Percentiles rank a stretch among this genome's conserved stretches.
These are phyloP conservation scores for Lagenidium sp. DNA, from an alignment of 352 stramenopile species.

Conservation along the genomic window DNA sequence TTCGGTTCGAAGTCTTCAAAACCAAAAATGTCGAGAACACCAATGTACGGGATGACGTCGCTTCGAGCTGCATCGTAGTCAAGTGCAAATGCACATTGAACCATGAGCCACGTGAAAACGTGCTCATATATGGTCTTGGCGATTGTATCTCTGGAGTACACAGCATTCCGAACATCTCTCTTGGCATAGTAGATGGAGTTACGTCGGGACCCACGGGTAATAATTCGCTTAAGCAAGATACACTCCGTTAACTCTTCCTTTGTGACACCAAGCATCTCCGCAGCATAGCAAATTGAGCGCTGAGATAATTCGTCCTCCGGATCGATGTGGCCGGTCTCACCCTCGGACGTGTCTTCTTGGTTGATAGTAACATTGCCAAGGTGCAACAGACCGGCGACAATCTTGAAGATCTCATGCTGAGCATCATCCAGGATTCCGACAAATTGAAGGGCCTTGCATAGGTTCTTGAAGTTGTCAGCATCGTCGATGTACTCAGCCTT, in stretches of 20 bases:
- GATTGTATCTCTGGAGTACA: conserved; percentile 83
- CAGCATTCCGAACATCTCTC: conserved; percentile 52
- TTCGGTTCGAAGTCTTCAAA: conserved; percentile 88
- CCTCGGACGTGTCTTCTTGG: conserved; percentile 61
- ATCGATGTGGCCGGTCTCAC: conserved; percentile 57
- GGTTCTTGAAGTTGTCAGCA: conserved; percentile 44
- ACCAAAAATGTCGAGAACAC: conserved; percentile 90
- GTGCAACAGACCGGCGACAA: conserved; percentile 67
- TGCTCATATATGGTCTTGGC: conserved; percentile 87
- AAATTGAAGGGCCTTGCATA: conserved; percentile 59
- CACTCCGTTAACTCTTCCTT: conserved; percentile 53
- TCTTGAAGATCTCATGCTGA: conserved; percentile 64
- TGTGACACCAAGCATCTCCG: conserved; percentile 59
- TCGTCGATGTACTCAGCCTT: conserved; percentile 68
- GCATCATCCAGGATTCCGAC: conserved; percentile 57
- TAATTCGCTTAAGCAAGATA: conserved; percentile 75
- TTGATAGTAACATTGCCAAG: conserved; percentile 73
- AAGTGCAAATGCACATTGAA: conserved; percentile 62
- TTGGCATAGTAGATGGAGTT: conserved; percentile 79
- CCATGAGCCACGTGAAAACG: conserved; percentile 86
- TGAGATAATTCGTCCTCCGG: conserved; percentile 34
- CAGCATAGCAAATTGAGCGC: conserved; percentile 30
- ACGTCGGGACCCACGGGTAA: conserved; percentile 56
- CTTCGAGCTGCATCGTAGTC: conserved; percentile 77
- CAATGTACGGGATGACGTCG: conserved; percentile 83